phyloP scores from a whole-genome alignment of 1,284 basidiomycete species.

The Microstroma glucosiphilum region DNA sequence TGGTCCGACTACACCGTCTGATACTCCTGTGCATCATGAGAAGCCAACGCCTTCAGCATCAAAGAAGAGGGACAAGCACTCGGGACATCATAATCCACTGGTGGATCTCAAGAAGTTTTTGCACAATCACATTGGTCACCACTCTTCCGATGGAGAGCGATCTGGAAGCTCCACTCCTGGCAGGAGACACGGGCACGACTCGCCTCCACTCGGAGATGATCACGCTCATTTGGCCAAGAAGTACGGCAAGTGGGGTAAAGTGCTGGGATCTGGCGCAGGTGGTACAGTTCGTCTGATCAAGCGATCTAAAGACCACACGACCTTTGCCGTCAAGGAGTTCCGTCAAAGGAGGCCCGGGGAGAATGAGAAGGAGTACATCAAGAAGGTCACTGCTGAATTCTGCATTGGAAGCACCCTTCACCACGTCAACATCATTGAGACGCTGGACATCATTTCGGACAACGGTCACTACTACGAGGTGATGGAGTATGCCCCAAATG shows the following conservation, averaged over 20 bases:
- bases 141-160: conserved; percentile 26
- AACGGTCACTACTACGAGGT: conserved; percentile 78
- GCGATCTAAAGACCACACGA: conserved; percentile 58
- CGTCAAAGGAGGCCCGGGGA: conserved; percentile 79
- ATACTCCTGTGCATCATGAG: neutral
- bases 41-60: conserved; percentile 12
- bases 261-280: conserved; percentile 90
- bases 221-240: conserved; percentile 92
- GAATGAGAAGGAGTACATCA: conserved; percentile 92
- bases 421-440: conserved; percentile 95
- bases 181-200: conserved; percentile 42
- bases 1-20: neutral
- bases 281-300: conserved; percentile 96
- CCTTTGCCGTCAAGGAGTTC: conserved; percentile 97
- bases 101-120: conserved; percentile 31
- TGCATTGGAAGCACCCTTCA: conserved; percentile 79
- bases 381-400: conserved; percentile 97
- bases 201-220: conserved; percentile 51
- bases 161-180: conserved; percentile 30
- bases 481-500: conserved; percentile 98
- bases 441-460: conserved; percentile 95
- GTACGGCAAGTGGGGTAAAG: conserved; percentile 97
- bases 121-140: conserved; percentile 45
- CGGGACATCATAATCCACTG: conserved; percentile 32
- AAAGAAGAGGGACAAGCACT: conserved; percentile 30